Conservation (phyloP, 163 green algal genomes). For the Chloroidium sp. region DNA sequence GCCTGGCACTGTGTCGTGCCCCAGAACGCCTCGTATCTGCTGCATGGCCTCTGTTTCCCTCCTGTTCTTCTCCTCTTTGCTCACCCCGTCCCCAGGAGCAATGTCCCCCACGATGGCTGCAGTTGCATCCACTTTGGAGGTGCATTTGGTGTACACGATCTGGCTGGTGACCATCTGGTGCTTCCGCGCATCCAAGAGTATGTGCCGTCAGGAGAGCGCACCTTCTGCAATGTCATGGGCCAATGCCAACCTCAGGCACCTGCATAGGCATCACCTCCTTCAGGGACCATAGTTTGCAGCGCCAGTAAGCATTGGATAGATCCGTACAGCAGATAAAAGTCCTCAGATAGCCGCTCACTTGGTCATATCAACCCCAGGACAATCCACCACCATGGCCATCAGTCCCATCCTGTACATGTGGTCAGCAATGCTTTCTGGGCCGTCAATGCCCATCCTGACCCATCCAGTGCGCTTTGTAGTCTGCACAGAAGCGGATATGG, state of each 20-base stretch:
- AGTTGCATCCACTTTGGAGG: not conserved
- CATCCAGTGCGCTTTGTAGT: constrained; percentile 70
- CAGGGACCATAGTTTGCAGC: not conserved
- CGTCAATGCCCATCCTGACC: constrained; percentile 59
- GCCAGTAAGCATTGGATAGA: not conserved
- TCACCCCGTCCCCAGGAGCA: constrained; percentile 70
- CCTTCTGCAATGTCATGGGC: constrained; percentile 86
- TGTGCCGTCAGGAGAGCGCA: not conserved
- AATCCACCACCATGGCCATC: constrained; percentile 58
- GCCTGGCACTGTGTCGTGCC: constrained; percentile 36
- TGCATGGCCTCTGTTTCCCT: constrained; percentile 59
- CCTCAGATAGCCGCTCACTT: constrained; percentile 4
- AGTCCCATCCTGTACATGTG: constrained; percentile 86
- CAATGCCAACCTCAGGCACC: constrained; percentile 71
- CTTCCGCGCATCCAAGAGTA: no score
- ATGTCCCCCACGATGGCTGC: constrained; percentile 84
- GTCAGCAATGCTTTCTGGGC: constrained; percentile 80
- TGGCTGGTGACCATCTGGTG: no score
- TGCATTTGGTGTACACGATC: no score
- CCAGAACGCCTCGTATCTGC: constrained; percentile 65
- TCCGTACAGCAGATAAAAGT: not conserved
- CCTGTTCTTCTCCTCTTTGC: constrained; percentile 63
- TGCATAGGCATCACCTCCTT: constrained; percentile 9
- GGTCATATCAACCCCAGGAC: constrained; percentile 28
- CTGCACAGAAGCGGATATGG: constrained; percentile 23